These are phyloP conservation scores for Pseudovirgaria hyperparasitica DNA, from an alignment of 2,329 filamentous ascomycete genomes.

Conservation along the genomic window DNA sequence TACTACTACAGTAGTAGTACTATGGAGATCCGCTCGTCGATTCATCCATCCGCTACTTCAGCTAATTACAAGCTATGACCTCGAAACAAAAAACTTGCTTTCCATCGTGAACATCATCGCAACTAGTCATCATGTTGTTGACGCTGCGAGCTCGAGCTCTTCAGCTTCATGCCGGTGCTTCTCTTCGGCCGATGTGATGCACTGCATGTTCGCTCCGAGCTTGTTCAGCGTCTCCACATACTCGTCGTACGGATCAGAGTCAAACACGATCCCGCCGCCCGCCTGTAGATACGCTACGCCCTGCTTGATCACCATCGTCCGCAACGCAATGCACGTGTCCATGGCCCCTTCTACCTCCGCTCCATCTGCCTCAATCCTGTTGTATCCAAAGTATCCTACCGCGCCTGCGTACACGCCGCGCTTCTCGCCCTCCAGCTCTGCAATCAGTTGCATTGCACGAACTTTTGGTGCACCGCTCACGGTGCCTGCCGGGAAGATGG, in stretches of 20 bases:
- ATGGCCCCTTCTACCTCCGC: slow-evolving; percentile 66
- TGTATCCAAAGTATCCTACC: slow-evolving; percentile 92
- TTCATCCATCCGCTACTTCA: too few species aligned
- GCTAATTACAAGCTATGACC: too few species aligned
- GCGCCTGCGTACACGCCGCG: slow-evolving; percentile 90
- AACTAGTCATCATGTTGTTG: not conserved
- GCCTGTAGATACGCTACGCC: slow-evolving; percentile 83
- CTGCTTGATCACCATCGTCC: slow-evolving; percentile 92
- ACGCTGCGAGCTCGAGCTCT: slow-evolving; percentile 9
- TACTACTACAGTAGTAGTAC: too few species aligned
- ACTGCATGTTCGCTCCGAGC: slow-evolving; percentile 70
- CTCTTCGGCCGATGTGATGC: slow-evolving; percentile 73
- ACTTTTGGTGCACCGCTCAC: slow-evolving; percentile 95
- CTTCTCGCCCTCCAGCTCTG: slow-evolving; percentile 87
- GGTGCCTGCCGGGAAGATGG: slow-evolving; percentile 93
- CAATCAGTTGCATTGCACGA: slow-evolving; percentile 91
- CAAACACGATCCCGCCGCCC: slow-evolving; percentile 83
- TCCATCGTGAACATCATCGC: not conserved
- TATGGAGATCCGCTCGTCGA: too few species aligned
- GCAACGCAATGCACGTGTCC: slow-evolving; percentile 65
- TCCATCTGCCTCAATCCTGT: slow-evolving; percentile 53
- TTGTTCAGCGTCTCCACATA: slow-evolving; percentile 98
- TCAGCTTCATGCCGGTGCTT: slow-evolving; percentile 41
- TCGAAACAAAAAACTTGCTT: too few species aligned
- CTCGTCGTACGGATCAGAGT: slow-evolving; percentile 82